phyloP scores from a whole-genome alignment of 768 basidiomycete genomes.

The Pleurotus sapidus region DNA sequence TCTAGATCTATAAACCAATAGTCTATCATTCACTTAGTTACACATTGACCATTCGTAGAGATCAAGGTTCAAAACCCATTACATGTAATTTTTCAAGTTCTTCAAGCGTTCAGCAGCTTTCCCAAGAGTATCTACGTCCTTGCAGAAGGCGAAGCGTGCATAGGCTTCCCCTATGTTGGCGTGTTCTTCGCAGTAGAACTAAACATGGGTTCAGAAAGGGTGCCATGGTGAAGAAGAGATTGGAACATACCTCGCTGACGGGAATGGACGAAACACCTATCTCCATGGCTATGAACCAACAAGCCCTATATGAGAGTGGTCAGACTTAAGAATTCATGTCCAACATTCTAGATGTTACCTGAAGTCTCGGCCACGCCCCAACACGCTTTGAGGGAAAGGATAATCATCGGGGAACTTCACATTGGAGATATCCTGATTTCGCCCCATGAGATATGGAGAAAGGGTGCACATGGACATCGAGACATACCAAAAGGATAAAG shows the following conservation, averaged over 20 bases:
- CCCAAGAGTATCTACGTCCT: slow-evolving; percentile 82
- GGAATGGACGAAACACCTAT: slow-evolving; percentile 92
- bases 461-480: not conserved
- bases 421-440: slow-evolving; percentile 64
- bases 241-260: slow-evolving; percentile 80
- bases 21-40: not conserved
- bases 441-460: not conserved
- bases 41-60: no score
- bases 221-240: not conserved
- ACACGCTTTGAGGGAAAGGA: slow-evolving; percentile 71
- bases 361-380: slow-evolving; percentile 87
- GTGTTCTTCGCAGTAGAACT: slow-evolving; percentile 95
- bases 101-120: slow-evolving; percentile 83
- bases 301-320: slow-evolving; percentile 52
- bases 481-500: slow-evolving; percentile 75
- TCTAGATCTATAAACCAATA: not conserved
- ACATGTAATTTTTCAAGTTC: slow-evolving; percentile 63
- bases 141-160: slow-evolving; percentile 93
- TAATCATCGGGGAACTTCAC: slow-evolving; percentile 84
- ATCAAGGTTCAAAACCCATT: slow-evolving; percentile 11
- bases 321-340: not conserved
- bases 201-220: slow-evolving; percentile 10
- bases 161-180: slow-evolving; percentile 82
- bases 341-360: slow-evolving; percentile 35
- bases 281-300: slow-evolving; percentile 93